Evolutionary conservation across 2,329 filamentous ascomycete species (phyloP), one percentile per base, ranked within the genome.

Genomic region (Aspergillus pseudotamarii): DNA sequence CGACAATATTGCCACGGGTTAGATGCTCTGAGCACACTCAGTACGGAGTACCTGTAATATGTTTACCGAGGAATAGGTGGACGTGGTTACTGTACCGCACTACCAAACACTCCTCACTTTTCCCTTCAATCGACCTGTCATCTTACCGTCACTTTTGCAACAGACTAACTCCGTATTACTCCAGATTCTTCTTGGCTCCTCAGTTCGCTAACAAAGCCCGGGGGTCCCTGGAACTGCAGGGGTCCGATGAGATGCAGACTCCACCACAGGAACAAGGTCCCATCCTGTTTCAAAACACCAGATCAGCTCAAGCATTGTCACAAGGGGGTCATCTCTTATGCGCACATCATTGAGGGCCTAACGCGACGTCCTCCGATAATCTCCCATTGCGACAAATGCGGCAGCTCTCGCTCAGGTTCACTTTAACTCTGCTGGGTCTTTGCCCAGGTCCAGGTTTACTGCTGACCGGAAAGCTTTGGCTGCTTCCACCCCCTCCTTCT

Each of bases 391-490:
- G 34, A 59, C 58, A 53, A 36, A 59, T 38, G 43, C 45, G 57
- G 34, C 48, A 54, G 58, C 58, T 59, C 48, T 53, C 43, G 9
- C 23, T 57, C 32, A 16, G 10, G 19, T 58, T 63, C 55, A 45
- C 53, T 58, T 41, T 61, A 34, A 23, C 51, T 55, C 34, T 55
- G 51, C 6, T 46, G 45, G 43, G 43, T 16, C 43, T 46, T 28
- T 82, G 85, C 81, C 57, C 56, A 51, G 60, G 57, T 53, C 59
- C 57, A 43, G 54, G 43, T 57, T 23, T 12, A 16, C 36, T 59
- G 62, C 57, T 61, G 63, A 67, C 66, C 61, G 61, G 53, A 38
- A 56, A 60, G 50, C 58, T 57, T 36, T 36, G 30, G 30, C 56
- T 59, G n/a, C 21, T 56, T 10, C 38, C 23, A n/a, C n/a, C 32